Base-by-base conservation (phyloP, 805 yeast species). In the Candida chilensis region DNA sequence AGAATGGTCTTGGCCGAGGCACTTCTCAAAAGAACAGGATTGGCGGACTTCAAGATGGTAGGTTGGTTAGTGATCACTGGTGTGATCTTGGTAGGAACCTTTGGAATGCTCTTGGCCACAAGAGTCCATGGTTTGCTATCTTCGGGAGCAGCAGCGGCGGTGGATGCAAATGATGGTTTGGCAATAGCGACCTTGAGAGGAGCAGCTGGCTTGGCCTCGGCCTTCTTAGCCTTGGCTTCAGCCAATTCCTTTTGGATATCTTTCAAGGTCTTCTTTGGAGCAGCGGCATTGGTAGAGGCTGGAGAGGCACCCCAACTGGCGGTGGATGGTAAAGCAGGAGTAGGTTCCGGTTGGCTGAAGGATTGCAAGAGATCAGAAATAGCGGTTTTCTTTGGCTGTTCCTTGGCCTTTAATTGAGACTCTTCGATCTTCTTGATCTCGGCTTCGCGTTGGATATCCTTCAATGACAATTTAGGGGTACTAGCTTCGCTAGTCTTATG, bases 181-280 rank as follows among this genome's bases (percentile, higher is more conserved):
- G n/a, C n/a, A n/a, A n/a, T n/a, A n/a, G n/a, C n/a, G n/a, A n/a
- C n/a, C n/a, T n/a, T n/a, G n/a, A n/a, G n/a, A 5, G 52, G 43
- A 4, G 42, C 28, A 16, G 42, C 42, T 8, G 48, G 14, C 40
- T 29, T 40, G 14, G 36, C 31, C n/a, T 36, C 45, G n/a, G 34
- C 39, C 18, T 50, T 42, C 21, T 42, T 42, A 13, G 57, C 55
- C 16, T 18, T 27, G 16, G 61, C 61, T 27, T 52, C 64, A 21
- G 59, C 68, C 48, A 74, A 79, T 50, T 76, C 83, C 35, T 53
- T 65, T 44, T 74, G 80, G 36, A 77, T 75, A 32, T 77, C 82
- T 9, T 73, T 75, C 32, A 77, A 56, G 0, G 80, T 63, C 46
- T 69, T 71, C 20, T 54, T 51, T 19, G 71, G 67, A 10, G 46